phyloP scores from a whole-genome alignment of 106 monocot species.

The Acanthochlamys bracteata region DNA sequence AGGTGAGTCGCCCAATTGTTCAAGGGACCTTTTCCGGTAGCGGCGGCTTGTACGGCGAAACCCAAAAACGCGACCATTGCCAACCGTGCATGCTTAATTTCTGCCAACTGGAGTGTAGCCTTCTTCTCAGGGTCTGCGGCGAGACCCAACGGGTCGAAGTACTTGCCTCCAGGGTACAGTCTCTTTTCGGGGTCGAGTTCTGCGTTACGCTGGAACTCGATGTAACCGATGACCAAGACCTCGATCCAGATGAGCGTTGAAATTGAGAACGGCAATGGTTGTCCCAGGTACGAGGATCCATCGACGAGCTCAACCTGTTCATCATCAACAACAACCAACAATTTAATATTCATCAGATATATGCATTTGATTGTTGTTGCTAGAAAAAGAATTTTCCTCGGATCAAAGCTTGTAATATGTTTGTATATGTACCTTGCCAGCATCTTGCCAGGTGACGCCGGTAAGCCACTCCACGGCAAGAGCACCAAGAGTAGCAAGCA shows the following conservation, averaged over 20 bases:
- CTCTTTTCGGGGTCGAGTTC: conserved; percentile 93
- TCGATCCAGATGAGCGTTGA: conserved; percentile 84
- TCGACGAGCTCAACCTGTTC: conserved; percentile 77
- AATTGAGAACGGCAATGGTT: conserved; percentile 82
- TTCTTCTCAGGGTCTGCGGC: conserved; percentile 93
- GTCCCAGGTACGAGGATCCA: conserved; percentile 88
- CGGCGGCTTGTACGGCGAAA: conserved; percentile 90
- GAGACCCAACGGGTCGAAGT: conserved; percentile 85
- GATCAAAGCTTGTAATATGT: too few species aligned
- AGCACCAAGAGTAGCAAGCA: conserved; percentile 91
- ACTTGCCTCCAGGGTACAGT: conserved; percentile 81
- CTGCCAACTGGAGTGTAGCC: conserved; percentile 67
- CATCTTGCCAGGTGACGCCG: conserved; percentile 96
- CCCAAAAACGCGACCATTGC: conserved; percentile 91
- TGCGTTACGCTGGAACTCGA: conserved; percentile 95
- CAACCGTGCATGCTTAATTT: conserved; percentile 98
- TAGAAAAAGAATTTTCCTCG: too few species aligned
- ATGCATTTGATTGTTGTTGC: too few species aligned
- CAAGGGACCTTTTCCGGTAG: conserved; percentile 89
- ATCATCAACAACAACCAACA: neutral
- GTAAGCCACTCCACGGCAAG: conserved; percentile 82
- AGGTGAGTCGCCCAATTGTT: conserved; percentile 99
- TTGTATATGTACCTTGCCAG: conserved; percentile 66
- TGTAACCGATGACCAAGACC: conserved; percentile 91
- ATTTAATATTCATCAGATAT: neutral